Conservation (phyloP, 2,329 filamentous ascomycete genomes). For the Fusarium succisae region DNA sequence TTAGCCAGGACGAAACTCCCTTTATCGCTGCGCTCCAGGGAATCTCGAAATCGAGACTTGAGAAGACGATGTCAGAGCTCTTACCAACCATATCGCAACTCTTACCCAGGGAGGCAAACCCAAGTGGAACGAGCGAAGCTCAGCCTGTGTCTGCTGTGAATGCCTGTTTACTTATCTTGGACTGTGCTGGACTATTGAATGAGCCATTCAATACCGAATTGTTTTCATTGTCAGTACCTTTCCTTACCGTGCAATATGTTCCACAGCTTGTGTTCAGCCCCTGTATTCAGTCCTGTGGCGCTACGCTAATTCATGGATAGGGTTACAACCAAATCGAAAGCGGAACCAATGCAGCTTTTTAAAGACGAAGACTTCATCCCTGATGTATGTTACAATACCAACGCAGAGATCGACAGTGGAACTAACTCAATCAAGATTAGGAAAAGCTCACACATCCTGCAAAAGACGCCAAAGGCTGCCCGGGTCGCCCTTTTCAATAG, state of each 20-base stretch:
- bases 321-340: background rate
- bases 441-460: background rate
- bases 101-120: background rate
- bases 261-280: background rate
- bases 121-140: background rate
- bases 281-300: no score
- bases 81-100: background rate
- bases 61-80: background rate
- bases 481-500: background rate
- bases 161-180: background rate
- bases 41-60: background rate
- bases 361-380: background rate
- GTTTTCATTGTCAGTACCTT: background rate
- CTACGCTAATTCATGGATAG: background rate
- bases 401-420: fast-evolving
- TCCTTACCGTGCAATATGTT: fast-evolving
- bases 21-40: background rate
- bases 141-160: background rate
- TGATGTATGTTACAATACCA: background rate
- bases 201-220: background rate
- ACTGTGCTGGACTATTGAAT: background rate
- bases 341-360: background rate
- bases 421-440: background rate
- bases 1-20: background rate
- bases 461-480: background rate